A percentile compares a stretch with the other conserved stretches of the same genome.
These are phyloP conservation scores for Combretum micranthum DNA, from an alignment of 345 rosid genomes.

Conservation along the genomic window DNA sequence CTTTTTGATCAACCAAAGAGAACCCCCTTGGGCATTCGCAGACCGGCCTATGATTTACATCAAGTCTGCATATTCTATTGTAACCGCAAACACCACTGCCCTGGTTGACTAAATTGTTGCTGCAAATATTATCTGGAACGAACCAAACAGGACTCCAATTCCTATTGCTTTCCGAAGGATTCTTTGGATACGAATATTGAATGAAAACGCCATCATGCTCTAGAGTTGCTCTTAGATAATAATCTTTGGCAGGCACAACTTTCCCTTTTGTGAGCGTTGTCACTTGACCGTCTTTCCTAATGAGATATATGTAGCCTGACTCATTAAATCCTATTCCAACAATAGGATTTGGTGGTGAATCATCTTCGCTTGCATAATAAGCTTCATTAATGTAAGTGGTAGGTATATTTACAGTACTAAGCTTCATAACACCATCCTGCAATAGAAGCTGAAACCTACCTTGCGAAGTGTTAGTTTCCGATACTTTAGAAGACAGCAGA, in stretches of 20 bases:
- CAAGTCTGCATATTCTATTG: slow-evolving; percentile 19
- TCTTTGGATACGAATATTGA: slow-evolving; percentile 44
- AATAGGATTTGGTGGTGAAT: background rate
- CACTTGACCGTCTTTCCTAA: slow-evolving; percentile 15
- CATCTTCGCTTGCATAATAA: slow-evolving; percentile 21
- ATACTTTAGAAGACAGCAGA: slow-evolving; percentile 20
- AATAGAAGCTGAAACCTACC: slow-evolving; percentile 30
- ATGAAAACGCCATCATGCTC: slow-evolving; percentile 58
- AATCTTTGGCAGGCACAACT: slow-evolving; percentile 9
- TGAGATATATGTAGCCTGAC: slow-evolving; percentile 36
- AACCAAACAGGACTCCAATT: slow-evolving; percentile 16
- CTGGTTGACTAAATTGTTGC: fast-evolving
- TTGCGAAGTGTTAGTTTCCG: slow-evolving; percentile 18
- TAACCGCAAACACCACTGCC: slow-evolving; percentile 34
- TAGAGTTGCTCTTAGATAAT: slow-evolving; percentile 35
- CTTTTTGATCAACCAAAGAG: slow-evolving; percentile 6
- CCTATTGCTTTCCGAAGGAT: background rate
- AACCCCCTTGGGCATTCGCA: slow-evolving; percentile 25
- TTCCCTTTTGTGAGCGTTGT: background rate
- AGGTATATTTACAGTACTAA: slow-evolving; percentile 18
- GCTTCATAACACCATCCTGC: slow-evolving; percentile 32
- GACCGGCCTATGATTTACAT: background rate
- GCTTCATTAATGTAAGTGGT: background rate
- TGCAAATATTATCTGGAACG: slow-evolving; percentile 28
- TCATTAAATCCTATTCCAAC: slow-evolving; percentile 26